Conservation (phyloP, 768 basidiomycete species). For the Suillus lakei region DNA sequence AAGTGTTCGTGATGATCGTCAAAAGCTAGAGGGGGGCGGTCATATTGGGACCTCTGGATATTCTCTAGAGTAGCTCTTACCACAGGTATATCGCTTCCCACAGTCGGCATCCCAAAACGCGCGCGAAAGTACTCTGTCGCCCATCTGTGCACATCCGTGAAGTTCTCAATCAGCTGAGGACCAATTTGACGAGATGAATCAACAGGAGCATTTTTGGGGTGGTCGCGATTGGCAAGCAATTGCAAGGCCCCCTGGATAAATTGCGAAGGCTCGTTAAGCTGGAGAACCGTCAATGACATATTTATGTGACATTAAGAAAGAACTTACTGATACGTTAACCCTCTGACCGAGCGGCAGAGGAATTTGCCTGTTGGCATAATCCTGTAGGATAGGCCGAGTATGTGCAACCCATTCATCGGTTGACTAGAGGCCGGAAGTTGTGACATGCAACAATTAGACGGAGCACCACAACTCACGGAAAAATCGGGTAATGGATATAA, state of each 20-base stretch:
- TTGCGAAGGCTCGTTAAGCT: slow-evolving; percentile 30
- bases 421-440: slow-evolving; percentile 15
- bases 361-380: slow-evolving; percentile 33
- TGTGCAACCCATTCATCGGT: slow-evolving; percentile 27
- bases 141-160: slow-evolving; percentile 32
- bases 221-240: slow-evolving; percentile 34
- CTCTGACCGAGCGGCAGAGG: slow-evolving; percentile 28
- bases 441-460: neutral
- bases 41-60: too few species aligned
- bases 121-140: slow-evolving; percentile 32
- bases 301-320: neutral
- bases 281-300: slow-evolving; percentile 7
- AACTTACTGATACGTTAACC: slow-evolving; percentile 29
- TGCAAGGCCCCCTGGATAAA: slow-evolving; percentile 32
- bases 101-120: slow-evolving; percentile 16
- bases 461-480: neutral
- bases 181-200: slow-evolving; percentile 27
- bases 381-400: slow-evolving; percentile 26
- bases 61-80: slow-evolving; percentile 15
- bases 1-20: slow-evolving; percentile 34
- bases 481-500: neutral
- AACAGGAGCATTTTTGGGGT: neutral
- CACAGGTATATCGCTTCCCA: slow-evolving; percentile 22
- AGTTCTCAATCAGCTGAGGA: slow-evolving; percentile 36
- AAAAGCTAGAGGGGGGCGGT: slow-evolving; percentile 23